Base-by-base conservation (phyloP, 495 filamentous ascomycete species). In the Platismatia glauca region DNA sequence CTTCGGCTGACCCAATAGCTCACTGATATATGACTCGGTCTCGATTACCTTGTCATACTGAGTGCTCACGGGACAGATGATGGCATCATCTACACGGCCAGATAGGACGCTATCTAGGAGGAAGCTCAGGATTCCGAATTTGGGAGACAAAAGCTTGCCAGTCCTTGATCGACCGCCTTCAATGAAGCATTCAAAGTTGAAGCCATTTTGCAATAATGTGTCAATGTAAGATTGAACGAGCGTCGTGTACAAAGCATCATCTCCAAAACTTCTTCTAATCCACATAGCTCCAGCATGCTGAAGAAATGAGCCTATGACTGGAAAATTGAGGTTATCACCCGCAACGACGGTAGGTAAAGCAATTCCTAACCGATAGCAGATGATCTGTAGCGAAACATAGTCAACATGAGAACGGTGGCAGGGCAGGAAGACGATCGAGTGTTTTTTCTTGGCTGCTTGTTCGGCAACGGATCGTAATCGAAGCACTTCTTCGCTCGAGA, bases 31-130 rank as follows among this genome's bases (percentile, higher is more conserved):
- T 22, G 90, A 94, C 75, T 97, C 93, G 11, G 92, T 96, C 72
- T 98, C 94, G 55, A 98, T 89, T 56, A 98, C 94, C 68, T 97
- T 98, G 79, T 98, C 94, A 71, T 98, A 98, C 69, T 97, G 94
- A 3, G 91, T 96, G 71, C 89, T 93, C 35, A 98, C 94, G 4
- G 93, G 93, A 67, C 91, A 95, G 52, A 98, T 87, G 34, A 95
- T 88, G 20, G 90, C 88, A 72, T 98, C 94, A 60, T 93, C 78
- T 4, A 95, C 89, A 2, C 90, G 81, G n/a, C 93, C 91, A 8
- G 87, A 91, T 4, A 97, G 74, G 5, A 98, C 76, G 68, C 89
- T 91, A 70, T 98, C 93, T 12, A 97, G 74, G 33, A 98, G 84
- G 69, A 96, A 98, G 69, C 83, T 89, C 5, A 98, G 73, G 55